Evolutionary conservation across 2,329 filamentous ascomycete species (phyloP).

Genomic region (Neopestalotiopsis sp.): DNA sequence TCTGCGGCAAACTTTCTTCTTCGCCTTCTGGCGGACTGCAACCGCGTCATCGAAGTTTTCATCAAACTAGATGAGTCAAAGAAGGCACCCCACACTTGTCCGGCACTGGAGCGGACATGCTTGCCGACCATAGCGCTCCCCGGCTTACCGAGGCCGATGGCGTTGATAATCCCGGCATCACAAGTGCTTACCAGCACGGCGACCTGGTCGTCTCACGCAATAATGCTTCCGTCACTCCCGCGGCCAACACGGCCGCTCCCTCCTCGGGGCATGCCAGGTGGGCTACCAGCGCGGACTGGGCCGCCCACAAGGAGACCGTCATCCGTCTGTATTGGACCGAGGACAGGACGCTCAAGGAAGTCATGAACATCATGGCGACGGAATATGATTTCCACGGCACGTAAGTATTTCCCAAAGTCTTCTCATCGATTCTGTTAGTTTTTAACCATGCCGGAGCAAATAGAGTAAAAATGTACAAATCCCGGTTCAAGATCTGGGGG

Average conservation of each 20-base stretch:
- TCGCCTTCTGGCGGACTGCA: background rate
- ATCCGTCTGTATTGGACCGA: constrained; percentile 27
- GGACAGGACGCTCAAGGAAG: constrained; percentile 25
- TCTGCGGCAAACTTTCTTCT: background rate
- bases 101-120: background rate
- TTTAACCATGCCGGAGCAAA: background rate
- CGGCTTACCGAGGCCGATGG: background rate
- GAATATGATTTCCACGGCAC: constrained; percentile 27
- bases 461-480: constrained; percentile 20
- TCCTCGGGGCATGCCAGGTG: constrained; percentile 14
- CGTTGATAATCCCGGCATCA: background rate
- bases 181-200: background rate
- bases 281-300: constrained; percentile 25
- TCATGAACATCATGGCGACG: constrained; percentile 25
- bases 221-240: background rate
- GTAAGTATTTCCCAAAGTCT: constrained; percentile 18
- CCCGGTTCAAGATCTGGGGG: constrained; percentile 21
- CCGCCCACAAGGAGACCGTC: constrained; percentile 22
- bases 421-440: too few species aligned
- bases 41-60: background rate
- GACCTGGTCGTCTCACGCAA: background rate
- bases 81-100: background rate
- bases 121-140: background rate
- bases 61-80: background rate
- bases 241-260: background rate